phyloP scores from a whole-genome alignment of 2,329 filamentous ascomycete genomes.

The Aspergillus niger region DNA sequence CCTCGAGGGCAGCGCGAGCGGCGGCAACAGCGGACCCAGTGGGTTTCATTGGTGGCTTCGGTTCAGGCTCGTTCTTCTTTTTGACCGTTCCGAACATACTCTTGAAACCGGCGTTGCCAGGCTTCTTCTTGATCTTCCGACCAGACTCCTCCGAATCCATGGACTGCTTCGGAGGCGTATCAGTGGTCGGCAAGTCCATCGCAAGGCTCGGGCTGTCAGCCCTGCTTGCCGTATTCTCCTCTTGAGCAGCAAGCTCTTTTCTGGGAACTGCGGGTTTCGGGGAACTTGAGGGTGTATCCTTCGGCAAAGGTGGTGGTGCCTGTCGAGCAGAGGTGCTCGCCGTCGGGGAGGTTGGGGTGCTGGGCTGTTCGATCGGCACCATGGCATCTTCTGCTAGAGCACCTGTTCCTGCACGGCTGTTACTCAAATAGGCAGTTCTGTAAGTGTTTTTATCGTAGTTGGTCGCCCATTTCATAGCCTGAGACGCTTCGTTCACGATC shows the following conservation, averaged over 20 bases:
- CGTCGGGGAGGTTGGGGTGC: conserved; percentile 24
- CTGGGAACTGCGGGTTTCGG: conserved; percentile 29
- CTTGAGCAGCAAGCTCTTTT: conserved; percentile 23
- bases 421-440: conserved; percentile 79
- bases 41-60: conserved; percentile 34
- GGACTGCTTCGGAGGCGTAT: conserved; percentile 38
- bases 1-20: conserved; percentile 46
- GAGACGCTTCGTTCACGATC: conserved; percentile 82
- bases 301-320: conserved; percentile 35
- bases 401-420: conserved; percentile 71
- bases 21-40: conserved; percentile 44
- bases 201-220: conserved; percentile 23
- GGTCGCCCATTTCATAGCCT: conserved; percentile 94
- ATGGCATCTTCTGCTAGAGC: conserved; percentile 50
- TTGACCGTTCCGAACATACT: conserved; percentile 47
- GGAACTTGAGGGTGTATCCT: conserved; percentile 31
- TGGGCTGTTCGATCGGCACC: conserved; percentile 35
- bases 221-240: conserved; percentile 4
- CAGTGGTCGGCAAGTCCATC: conserved; percentile 25
- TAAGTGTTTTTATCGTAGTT: conserved; percentile 91
- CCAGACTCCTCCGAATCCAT: conserved; percentile 35
- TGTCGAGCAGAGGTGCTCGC: conserved; percentile 31
- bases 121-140: conserved; percentile 50
- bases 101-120: conserved; percentile 45
- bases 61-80: conserved; percentile 35